Percentiles rank a stretch among this genome's conserved stretches.
Conservation (phyloP, 192 early-diverging fungal genomes). For the Coemansia sp. region DNA sequence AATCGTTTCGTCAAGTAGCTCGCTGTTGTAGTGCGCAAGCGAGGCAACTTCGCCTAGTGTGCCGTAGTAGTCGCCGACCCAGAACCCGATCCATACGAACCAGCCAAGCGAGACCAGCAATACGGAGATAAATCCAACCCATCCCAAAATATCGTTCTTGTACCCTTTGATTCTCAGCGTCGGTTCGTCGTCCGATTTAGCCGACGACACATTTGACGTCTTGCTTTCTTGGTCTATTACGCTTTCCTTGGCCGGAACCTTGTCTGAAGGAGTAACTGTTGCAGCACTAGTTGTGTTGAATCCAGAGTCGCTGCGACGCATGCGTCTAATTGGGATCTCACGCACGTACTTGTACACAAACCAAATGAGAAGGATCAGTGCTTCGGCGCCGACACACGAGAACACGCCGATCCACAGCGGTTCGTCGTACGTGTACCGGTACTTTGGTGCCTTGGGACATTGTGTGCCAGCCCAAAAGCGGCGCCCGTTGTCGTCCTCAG, state of each 20-base stretch:
- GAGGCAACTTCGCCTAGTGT: constrained; percentile 56
- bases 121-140: constrained; percentile 50
- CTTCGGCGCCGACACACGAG: constrained; percentile 33
- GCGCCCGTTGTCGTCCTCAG: constrained; percentile 4
- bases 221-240: constrained; percentile 2
- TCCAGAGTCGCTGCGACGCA: constrained; percentile 26
- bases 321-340: constrained; percentile 15
- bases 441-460: constrained; percentile 37
- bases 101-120: constrained; percentile 60
- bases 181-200: neutral
- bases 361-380: constrained; percentile 48
- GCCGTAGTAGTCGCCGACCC: constrained; percentile 79
- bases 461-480: constrained; percentile 48
- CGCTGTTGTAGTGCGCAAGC: constrained; percentile 57
- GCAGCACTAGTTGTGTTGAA: constrained; percentile 19
- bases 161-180: constrained; percentile 54
- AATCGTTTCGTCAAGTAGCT: constrained; percentile 61
- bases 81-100: constrained; percentile 62
- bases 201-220: constrained; percentile 6
- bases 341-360: constrained; percentile 39
- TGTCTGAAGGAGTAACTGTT: constrained; percentile 14
- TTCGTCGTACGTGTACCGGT: constrained; percentile 39
- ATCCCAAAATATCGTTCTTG: constrained; percentile 56
- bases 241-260: constrained; percentile 14
- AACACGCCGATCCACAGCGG: constrained; percentile 49